Evolutionary conservation across 495 filamentous ascomycete genomes (phyloP).

Genomic region (Collariella sp.): DNA sequence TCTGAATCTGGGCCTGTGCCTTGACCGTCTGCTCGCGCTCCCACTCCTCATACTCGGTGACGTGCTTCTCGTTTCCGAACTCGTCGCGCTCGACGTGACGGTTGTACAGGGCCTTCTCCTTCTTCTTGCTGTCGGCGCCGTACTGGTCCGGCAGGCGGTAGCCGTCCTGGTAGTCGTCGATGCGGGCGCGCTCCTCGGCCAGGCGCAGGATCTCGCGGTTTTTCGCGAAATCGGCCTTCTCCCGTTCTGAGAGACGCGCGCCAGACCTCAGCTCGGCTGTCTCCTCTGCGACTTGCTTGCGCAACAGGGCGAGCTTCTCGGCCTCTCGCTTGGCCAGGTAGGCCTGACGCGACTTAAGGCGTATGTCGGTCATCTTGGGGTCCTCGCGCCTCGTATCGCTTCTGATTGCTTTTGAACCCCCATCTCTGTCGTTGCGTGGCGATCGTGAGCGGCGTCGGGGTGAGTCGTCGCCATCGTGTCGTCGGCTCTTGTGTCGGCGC

Average conservation of each 20-base stretch:
- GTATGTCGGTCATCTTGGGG: constrained; percentile 60
- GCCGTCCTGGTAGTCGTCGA: constrained; percentile 88
- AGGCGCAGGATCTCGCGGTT: constrained; percentile 81
- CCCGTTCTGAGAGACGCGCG: constrained; percentile 60
- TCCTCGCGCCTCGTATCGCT: constrained; percentile 19
- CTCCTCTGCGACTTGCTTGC: constrained; percentile 90
- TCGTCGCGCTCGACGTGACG: constrained; percentile 87
- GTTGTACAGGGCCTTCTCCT: constrained; percentile 82
- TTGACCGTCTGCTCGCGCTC: constrained; percentile 85
- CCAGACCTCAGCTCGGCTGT: constrained; percentile 72
- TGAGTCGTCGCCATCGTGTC: constrained; percentile 22
- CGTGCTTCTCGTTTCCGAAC: constrained; percentile 75
- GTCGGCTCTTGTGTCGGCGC: constrained; percentile 24
- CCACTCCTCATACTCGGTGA: constrained; percentile 96
- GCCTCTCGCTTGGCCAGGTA: constrained; percentile 89
- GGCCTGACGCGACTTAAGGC: constrained; percentile 78
- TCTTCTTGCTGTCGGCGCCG: constrained; percentile 82
- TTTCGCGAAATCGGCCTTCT: constrained; percentile 85
- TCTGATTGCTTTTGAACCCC: background rate
- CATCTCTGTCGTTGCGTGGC: constrained; percentile 9
- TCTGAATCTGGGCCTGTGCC: constrained; percentile 77
- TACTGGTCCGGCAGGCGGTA: constrained; percentile 94
- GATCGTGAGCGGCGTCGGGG: constrained; percentile 24
- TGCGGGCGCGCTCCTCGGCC: constrained; percentile 77
- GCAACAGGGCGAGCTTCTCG: constrained; percentile 72